Percentiles rank a stretch among this genome's conserved stretches.
phyloP scores from a whole-genome alignment of 768 basidiomycete genomes.

The Pulveroboletus sp. region DNA sequence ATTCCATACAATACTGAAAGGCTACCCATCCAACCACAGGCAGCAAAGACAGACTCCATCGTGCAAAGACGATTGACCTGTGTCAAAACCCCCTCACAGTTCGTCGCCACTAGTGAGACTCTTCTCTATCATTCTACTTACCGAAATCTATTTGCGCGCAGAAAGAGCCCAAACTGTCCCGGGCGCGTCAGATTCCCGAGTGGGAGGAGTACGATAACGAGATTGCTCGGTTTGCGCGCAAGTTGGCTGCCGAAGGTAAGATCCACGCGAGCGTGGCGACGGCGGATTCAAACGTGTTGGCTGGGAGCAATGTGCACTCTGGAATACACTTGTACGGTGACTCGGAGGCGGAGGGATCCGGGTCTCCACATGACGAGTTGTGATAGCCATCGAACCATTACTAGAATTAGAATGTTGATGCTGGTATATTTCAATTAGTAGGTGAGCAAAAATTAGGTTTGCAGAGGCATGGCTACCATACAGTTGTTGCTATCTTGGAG shows the following conservation, averaged over 20 bases:
- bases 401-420: neutral
- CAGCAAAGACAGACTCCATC: slow-evolving; percentile 75
- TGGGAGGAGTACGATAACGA: slow-evolving; percentile 95
- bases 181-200: slow-evolving; percentile 93
- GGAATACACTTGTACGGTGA: neutral
- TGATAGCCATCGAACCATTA: slow-evolving; percentile 1
- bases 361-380: slow-evolving; percentile 16
- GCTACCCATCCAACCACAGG: slow-evolving; percentile 35
- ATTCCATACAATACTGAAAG: neutral
- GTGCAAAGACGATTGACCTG: slow-evolving; percentile 88
- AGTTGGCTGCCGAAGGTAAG: slow-evolving; percentile 64
- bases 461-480: too few species aligned
- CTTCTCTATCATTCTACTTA: neutral
- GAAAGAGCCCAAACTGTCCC: slow-evolving; percentile 95
- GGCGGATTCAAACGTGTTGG: slow-evolving; percentile 66
- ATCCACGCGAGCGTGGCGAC: slow-evolving; percentile 64
- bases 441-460: too few species aligned
- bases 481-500: too few species aligned
- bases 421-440: neutral
- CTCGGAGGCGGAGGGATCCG: neutral
- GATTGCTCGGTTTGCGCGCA: slow-evolving; percentile 76
- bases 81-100: slow-evolving; percentile 97
- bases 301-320: slow-evolving; percentile 38
- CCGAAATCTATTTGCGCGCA: slow-evolving; percentile 30
- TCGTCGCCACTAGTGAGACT: slow-evolving; percentile 20